Percentiles rank a stretch among this genome's conserved stretches.
These are phyloP conservation scores for Trichophyton verrucosum DNA, from an alignment of 2,329 filamentous ascomycete species.

Conservation along the genomic window DNA sequence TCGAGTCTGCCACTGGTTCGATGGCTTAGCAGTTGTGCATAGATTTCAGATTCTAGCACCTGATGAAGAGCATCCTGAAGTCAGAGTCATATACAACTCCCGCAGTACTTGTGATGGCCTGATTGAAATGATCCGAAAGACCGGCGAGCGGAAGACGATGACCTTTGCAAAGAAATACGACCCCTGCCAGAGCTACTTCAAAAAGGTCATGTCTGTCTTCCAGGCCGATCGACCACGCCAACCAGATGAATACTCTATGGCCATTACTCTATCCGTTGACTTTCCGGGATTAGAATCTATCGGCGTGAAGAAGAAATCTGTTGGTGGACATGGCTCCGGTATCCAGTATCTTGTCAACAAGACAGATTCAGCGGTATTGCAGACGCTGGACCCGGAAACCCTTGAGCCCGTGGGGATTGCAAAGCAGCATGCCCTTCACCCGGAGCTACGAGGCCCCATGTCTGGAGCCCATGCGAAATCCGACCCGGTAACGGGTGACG, in stretches of 20 bases:
- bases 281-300: constrained; percentile 42
- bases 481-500: constrained; percentile 59
- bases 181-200: constrained; percentile 60
- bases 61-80: constrained; percentile 19
- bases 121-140: constrained; percentile 47
- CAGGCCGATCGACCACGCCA: constrained; percentile 16
- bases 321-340: constrained; percentile 20
- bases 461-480: constrained; percentile 60
- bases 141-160: constrained; percentile 44
- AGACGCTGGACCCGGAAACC: constrained; percentile 55
- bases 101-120: constrained; percentile 53
- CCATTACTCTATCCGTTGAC: constrained; percentile 54
- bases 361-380: constrained; percentile 45
- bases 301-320: constrained; percentile 13
- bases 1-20: constrained; percentile 64
- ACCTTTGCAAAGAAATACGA: constrained; percentile 62
- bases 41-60: constrained; percentile 54
- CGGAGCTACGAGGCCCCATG: constrained; percentile 52
- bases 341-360: constrained; percentile 46
- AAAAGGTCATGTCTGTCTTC: constrained; percentile 57
- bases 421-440: constrained; percentile 50
- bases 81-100: constrained; percentile 57
- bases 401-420: constrained; percentile 59
- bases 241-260: constrained; percentile 43
- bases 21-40: constrained; percentile 60